A percentile compares a stretch with the other conserved stretches of the same genome.
Conservation (phyloP, 495 filamentous ascomycete genomes). For the Aspergillus nanangensis region DNA sequence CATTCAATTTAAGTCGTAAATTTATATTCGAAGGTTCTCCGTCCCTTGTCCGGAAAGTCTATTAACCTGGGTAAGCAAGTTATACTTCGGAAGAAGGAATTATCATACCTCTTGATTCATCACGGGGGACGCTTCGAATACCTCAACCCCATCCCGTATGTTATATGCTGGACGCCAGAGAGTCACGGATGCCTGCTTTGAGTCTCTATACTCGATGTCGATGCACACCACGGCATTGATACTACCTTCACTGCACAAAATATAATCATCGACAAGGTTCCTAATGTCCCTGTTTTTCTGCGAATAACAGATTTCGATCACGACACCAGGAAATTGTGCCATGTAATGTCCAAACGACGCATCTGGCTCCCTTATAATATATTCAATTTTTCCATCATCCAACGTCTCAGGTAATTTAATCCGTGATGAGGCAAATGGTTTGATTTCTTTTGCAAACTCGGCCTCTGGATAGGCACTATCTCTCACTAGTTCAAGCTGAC, state of each 20-base stretch:
- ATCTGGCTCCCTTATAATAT: conserved; percentile 24
- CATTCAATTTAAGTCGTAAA: conserved; percentile 5
- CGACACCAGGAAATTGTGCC: conserved; percentile 24
- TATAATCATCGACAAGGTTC: conserved; percentile 28
- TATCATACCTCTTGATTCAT: conserved; percentile 7
- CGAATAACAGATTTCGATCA: conserved; percentile 33
- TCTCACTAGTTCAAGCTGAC: conserved; percentile 7
- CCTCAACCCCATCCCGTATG: conserved; percentile 7
- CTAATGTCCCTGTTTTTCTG: conserved; percentile 23
- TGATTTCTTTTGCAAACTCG: conserved; percentile 16
- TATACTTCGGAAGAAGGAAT: background rate
- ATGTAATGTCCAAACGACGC: conserved; percentile 22
- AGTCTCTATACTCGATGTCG: conserved; percentile 23
- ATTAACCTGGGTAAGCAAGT: background rate
- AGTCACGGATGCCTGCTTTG: conserved; percentile 12
- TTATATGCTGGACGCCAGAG: conserved; percentile 14
- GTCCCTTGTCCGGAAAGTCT: conserved; percentile 10
- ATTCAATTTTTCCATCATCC: conserved; percentile 2
- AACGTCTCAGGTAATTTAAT: conserved; percentile 9
- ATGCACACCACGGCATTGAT: conserved; percentile 25
- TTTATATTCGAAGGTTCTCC: conserved; percentile 7
- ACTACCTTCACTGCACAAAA: conserved; percentile 22
- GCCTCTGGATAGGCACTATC: background rate
- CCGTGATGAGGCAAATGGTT: conserved; percentile 8
- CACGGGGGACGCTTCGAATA: conserved; percentile 3